A percentile compares a stretch with the other conserved stretches of the same genome.
Conservation (phyloP, 371 early-diverging fungal genomes). For the Lichtheimia hyalospora region DNA sequence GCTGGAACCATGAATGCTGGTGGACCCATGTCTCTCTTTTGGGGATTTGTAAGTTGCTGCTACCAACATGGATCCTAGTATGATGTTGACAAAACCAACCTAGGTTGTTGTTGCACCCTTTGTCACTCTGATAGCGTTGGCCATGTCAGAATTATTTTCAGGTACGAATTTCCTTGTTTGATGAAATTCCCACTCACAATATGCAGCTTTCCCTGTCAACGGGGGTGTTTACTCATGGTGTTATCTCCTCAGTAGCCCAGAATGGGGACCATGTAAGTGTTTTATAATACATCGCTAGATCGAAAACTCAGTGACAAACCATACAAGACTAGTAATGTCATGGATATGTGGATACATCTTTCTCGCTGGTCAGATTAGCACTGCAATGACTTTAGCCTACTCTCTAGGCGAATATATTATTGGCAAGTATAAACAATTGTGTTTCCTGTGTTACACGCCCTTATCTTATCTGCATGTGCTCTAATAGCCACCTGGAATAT, state of each 20-base stretch:
- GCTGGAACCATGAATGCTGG: constrained; percentile 18
- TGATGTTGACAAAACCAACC: no score
- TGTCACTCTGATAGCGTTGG: constrained; percentile 35
- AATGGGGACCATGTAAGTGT: constrained; percentile 42
- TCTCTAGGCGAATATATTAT: constrained; percentile 27
- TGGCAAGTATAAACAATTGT: constrained; percentile 8
- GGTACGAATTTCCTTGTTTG: background rate
- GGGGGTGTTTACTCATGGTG: constrained; percentile 40
- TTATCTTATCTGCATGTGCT: no score
- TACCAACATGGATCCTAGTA: no score
- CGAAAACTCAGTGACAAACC: no score
- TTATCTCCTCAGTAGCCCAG: constrained; percentile 27
- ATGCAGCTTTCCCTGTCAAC: constrained; percentile 28
- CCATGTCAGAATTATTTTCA: constrained; percentile 43
- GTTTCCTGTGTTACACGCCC: no score
- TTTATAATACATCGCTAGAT: background rate
- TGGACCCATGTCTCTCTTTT: constrained; percentile 18
- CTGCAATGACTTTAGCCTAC: constrained; percentile 33
- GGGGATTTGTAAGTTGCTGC: constrained; percentile 15
- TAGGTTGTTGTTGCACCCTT: constrained; percentile 37
- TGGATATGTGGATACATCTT: constrained; percentile 40
- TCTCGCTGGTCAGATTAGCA: constrained; percentile 27
- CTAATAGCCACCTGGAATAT: constrained; percentile 2
- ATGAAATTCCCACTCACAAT: background rate
- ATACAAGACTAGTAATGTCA: constrained; percentile 30